Conservation (phyloP, 1,284 basidiomycete species). For the Cutaneotrichosporon spelunceum region DNA sequence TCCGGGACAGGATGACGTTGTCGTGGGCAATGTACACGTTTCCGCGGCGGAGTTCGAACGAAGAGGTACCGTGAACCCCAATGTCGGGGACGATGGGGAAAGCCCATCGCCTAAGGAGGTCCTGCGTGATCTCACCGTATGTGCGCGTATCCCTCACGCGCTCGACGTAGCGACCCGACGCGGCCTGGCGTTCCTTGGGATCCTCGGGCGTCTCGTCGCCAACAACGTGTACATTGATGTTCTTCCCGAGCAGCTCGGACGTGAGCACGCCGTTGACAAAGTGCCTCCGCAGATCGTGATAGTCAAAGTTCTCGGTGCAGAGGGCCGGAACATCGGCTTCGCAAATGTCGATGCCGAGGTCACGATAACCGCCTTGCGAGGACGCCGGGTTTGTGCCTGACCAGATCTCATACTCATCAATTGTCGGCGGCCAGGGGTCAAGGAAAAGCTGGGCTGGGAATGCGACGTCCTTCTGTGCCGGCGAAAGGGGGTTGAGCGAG, state of each 20-base stretch:
- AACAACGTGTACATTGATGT: constrained; percentile 82
- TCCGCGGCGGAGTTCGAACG: constrained; percentile 77
- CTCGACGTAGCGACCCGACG: constrained; percentile 73
- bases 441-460: constrained; percentile 47
- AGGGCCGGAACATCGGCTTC: constrained; percentile 70
- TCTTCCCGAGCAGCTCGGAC: constrained; percentile 92
- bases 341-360: constrained; percentile 55
- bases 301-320: constrained; percentile 99
- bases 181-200: constrained; percentile 15
- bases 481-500: constrained; percentile 45
- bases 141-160: constrained; percentile 83
- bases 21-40: constrained; percentile 81
- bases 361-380: constrained; percentile 41
- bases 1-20: constrained; percentile 70
- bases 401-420: constrained; percentile 76
- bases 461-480: constrained; percentile 41
- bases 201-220: constrained; percentile 46
- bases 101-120: constrained; percentile 87
- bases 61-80: constrained; percentile 74
- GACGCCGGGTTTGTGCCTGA: constrained; percentile 55
- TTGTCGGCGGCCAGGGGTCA: constrained; percentile 56
- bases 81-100: constrained; percentile 93
- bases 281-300: constrained; percentile 82
- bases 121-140: constrained; percentile 86
- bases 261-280: constrained; percentile 96